phyloP scores from a whole-genome alignment of 192 early-diverging fungal species.

The Backusella parvicylindrica region DNA sequence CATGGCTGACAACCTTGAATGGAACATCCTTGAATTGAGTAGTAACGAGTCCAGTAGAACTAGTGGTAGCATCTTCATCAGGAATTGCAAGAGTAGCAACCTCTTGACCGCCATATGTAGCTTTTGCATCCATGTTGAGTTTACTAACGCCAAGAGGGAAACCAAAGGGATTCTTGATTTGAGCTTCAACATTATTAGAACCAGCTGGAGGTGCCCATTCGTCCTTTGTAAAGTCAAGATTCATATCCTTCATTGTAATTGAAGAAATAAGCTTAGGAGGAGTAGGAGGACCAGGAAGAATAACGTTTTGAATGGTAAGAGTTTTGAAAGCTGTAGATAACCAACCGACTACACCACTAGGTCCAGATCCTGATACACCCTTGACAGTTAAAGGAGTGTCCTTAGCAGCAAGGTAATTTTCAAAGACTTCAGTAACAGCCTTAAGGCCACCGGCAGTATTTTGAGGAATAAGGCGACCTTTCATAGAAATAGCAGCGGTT shows the following conservation, averaged over 20 bases:
- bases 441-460: constrained; percentile 34
- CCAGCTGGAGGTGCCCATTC: constrained; percentile 40
- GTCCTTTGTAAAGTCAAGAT: constrained; percentile 46
- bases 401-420: constrained; percentile 43
- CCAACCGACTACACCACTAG: constrained; percentile 35
- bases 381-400: constrained; percentile 24
- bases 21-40: constrained; percentile 31
- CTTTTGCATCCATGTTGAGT: constrained; percentile 41
- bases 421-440: constrained; percentile 48
- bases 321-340: constrained; percentile 45
- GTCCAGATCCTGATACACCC: constrained; percentile 26
- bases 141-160: constrained; percentile 41
- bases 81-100: constrained; percentile 32
- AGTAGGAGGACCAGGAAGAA: constrained; percentile 26
- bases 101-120: not conserved
- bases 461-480: constrained; percentile 51
- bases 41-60: constrained; percentile 10
- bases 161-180: constrained; percentile 36
- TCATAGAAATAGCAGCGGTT: constrained; percentile 36
- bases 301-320: constrained; percentile 27
- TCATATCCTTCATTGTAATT: constrained; percentile 41
- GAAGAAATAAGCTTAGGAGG: constrained; percentile 34
- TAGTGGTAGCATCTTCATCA: constrained; percentile 18
- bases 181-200: constrained; percentile 40
- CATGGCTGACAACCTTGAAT: constrained; percentile 23